A percentile compares a stretch with the other conserved stretches of the same genome.
Conservation (phyloP, 768 basidiomycete genomes). For the Pleurotus eryngii region DNA sequence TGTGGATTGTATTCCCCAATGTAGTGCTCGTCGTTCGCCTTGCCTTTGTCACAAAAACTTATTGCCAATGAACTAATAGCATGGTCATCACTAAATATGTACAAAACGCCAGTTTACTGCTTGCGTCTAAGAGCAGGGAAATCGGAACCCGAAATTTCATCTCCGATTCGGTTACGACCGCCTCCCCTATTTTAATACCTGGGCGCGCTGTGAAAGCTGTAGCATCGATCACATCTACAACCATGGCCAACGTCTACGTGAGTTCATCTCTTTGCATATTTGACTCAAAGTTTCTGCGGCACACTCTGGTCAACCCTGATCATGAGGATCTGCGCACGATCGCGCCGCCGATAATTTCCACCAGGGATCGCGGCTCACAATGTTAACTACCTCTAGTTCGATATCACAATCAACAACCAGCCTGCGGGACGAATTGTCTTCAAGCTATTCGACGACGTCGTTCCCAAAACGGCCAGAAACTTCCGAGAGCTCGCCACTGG, state of each 20-base stretch:
- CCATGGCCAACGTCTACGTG: slow-evolving; percentile 39
- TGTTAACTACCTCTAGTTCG: slow-evolving; percentile 48
- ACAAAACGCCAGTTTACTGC: too few species aligned
- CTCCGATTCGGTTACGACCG: background rate
- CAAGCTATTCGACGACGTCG: slow-evolving; percentile 79
- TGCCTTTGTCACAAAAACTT: background rate
- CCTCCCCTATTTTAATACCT: background rate
- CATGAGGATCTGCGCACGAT: background rate
- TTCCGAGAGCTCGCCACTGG: slow-evolving; percentile 90
- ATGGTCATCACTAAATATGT: too few species aligned
- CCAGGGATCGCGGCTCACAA: background rate
- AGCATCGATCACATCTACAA: slow-evolving; percentile 6
- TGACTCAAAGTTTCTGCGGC: background rate
- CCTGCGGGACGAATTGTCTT: slow-evolving; percentile 64
- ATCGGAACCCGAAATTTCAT: background rate
- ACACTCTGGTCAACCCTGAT: background rate
- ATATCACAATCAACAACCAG: slow-evolving; percentile 47
- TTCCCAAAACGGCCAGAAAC: slow-evolving; percentile 74
- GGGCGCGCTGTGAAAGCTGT: background rate
- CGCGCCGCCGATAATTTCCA: background rate
- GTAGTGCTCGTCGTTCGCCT: background rate
- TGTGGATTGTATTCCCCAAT: too few species aligned
- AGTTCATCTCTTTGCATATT: slow-evolving; percentile 13
- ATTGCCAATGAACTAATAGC: too few species aligned
- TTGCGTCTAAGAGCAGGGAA: too few species aligned